These are phyloP conservation scores for Neonectria hederae DNA, from an alignment of 2,329 filamentous ascomycete species.

Conservation along the genomic window DNA sequence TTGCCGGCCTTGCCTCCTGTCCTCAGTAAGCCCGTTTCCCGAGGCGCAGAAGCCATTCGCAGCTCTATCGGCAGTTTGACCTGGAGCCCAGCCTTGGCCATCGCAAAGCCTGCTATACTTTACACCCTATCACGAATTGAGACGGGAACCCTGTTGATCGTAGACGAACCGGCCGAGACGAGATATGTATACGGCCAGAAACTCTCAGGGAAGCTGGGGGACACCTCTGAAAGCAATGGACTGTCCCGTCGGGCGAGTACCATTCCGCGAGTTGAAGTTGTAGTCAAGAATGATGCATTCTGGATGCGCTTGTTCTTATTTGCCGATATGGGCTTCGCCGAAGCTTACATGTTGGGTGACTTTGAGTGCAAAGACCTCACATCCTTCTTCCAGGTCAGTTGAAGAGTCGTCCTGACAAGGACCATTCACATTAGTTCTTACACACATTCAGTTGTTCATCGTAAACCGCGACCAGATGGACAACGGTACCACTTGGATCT, in stretches of 20 bases:
- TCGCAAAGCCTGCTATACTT: slow-evolving; percentile 58
- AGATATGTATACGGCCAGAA: slow-evolving; percentile 58
- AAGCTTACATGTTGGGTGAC: slow-evolving; percentile 78
- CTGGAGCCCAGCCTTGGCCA: slow-evolving; percentile 57
- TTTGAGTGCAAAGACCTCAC: slow-evolving; percentile 73
- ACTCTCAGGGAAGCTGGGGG: slow-evolving; percentile 49
- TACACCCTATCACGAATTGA: slow-evolving; percentile 58
- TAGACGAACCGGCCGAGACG: slow-evolving; percentile 56
- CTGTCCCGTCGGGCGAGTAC: slow-evolving; percentile 46
- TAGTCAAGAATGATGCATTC: slow-evolving; percentile 72
- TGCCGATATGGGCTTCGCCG: slow-evolving; percentile 79
- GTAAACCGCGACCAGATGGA: slow-evolving; percentile 70
- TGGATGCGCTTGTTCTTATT: slow-evolving; percentile 76
- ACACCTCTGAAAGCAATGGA: slow-evolving; percentile 48
- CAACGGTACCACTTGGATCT: slow-evolving; percentile 71
- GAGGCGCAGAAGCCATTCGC: slow-evolving; percentile 53
- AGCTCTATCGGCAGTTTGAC: slow-evolving; percentile 55
- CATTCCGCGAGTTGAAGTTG: slow-evolving; percentile 61
- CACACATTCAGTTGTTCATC: slow-evolving; percentile 70
- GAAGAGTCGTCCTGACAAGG: background rate
- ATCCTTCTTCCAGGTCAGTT: slow-evolving; percentile 70
- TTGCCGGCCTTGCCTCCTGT: slow-evolving; percentile 50
- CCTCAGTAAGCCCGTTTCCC: slow-evolving; percentile 51
- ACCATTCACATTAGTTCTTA: background rate
- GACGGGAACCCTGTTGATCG: slow-evolving; percentile 57